A percentile compares a stretch with the other conserved stretches of the same genome.
Conservation (phyloP, 2,329 filamentous ascomycete species). For the Davidsoniella virescens region DNA sequence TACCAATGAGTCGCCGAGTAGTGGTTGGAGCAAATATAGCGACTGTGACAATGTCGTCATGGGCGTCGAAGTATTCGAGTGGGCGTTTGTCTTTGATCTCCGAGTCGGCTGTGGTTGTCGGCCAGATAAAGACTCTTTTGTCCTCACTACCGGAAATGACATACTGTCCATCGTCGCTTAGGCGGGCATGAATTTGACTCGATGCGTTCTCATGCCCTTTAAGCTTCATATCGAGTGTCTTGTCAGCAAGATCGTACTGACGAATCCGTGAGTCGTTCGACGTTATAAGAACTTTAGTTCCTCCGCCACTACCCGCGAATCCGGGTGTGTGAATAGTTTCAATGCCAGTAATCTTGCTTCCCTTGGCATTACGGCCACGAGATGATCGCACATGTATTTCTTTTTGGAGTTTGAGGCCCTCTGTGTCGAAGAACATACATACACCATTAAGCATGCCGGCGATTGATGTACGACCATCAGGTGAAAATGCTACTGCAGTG, state of each 20-base stretch:
- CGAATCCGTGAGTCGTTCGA: conserved; percentile 90
- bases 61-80: conserved; percentile 79
- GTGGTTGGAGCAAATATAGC: conserved; percentile 69
- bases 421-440: conserved; percentile 84
- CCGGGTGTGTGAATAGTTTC: conserved; percentile 41
- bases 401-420: conserved; percentile 66
- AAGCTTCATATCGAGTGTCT: conserved; percentile 74
- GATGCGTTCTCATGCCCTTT: conserved; percentile 79
- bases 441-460: conserved; percentile 74
- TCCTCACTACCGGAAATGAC: conserved; percentile 92
- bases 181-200: conserved; percentile 77
- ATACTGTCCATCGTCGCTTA: conserved; percentile 74
- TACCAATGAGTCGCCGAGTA: conserved; percentile 60
- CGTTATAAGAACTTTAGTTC: conserved; percentile 73
- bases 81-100: conserved; percentile 66
- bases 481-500: conserved; percentile 84
- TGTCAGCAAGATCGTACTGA: conserved; percentile 76
- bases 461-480: conserved; percentile 78
- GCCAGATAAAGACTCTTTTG: conserved; percentile 81
- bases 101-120: conserved; percentile 31
- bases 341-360: conserved; percentile 94
- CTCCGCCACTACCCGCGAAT: conserved; percentile 30
- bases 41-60: conserved; percentile 76
- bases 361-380: conserved; percentile 82
- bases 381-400: conserved; percentile 91